These are phyloP conservation scores for Entonaema liquescens DNA, from an alignment of 495 filamentous ascomycete genomes.

Conservation along the genomic window DNA sequence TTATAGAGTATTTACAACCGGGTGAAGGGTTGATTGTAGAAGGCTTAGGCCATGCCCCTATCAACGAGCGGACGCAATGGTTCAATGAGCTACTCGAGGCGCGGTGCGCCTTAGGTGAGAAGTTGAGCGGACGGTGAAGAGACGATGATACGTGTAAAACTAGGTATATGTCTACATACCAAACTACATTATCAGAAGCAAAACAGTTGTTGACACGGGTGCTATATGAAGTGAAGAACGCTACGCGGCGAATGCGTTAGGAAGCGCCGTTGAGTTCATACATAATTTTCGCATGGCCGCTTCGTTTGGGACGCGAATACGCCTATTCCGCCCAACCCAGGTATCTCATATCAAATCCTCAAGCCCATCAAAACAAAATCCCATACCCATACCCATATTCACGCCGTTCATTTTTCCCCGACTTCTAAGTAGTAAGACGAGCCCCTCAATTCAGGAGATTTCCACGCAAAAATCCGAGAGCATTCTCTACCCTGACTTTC, in stretches of 20 bases:
- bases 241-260: background rate
- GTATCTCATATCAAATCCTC: conserved; percentile 29
- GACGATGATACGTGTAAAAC: background rate
- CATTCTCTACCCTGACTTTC: conserved; percentile 10
- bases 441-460: background rate
- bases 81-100: conserved; percentile 67
- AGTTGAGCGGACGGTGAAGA: conserved; percentile 42
- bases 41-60: conserved; percentile 73
- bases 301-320: background rate
- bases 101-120: conserved; percentile 53
- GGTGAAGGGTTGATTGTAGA: conserved; percentile 63
- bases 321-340: conserved; percentile 14
- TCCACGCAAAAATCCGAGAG: conserved; percentile 5
- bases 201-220: background rate
- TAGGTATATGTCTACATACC: background rate
- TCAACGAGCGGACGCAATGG: conserved; percentile 68
- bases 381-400: background rate
- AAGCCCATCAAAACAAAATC: conserved; percentile 16
- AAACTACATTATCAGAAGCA: background rate
- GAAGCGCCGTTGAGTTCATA: background rate
- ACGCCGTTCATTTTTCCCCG: conserved; percentile 8
- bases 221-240: background rate
- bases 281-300: background rate
- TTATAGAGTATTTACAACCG: conserved; percentile 63
- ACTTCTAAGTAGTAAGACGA: background rate